Conservation (phyloP, 2,329 filamentous ascomycete genomes). For the Diaporthe vaccinii region DNA sequence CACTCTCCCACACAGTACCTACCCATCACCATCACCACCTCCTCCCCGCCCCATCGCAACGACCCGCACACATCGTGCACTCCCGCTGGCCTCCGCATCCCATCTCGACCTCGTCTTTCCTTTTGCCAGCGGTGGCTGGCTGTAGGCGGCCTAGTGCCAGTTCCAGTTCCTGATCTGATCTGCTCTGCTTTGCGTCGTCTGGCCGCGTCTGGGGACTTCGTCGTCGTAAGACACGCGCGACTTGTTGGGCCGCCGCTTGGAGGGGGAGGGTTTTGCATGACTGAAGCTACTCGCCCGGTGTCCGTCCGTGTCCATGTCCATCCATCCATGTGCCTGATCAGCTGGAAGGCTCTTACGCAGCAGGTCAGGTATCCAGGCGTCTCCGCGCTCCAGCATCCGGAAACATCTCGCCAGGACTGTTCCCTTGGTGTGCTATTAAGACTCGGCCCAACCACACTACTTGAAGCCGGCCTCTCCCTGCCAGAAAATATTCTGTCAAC, state of each 20-base stretch:
- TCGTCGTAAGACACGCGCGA: slow-evolving; percentile 31
- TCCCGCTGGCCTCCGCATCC: slow-evolving; percentile 17
- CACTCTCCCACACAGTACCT: background rate
- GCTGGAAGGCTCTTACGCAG: slow-evolving; percentile 34
- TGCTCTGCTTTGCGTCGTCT: slow-evolving; percentile 1
- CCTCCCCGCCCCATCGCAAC: slow-evolving; percentile 4
- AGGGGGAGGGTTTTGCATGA: slow-evolving; percentile 36
- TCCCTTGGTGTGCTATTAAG: slow-evolving; percentile 35
- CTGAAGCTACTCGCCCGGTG: slow-evolving; percentile 33
- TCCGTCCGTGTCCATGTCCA: slow-evolving; percentile 36
- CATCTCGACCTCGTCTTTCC: slow-evolving; percentile 31
- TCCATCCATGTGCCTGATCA: slow-evolving; percentile 39
- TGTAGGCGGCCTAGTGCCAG: slow-evolving; percentile 26
- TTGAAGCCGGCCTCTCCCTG: slow-evolving; percentile 42
- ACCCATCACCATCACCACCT: slow-evolving; percentile 21
- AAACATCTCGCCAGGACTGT: slow-evolving; percentile 38
- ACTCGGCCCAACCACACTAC: slow-evolving; percentile 40
- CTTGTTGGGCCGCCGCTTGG: slow-evolving; percentile 37
- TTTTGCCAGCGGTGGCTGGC: slow-evolving; percentile 24
- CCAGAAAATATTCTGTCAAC: slow-evolving; percentile 38
- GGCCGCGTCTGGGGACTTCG: slow-evolving; percentile 12
- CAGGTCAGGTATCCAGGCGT: slow-evolving; percentile 39
- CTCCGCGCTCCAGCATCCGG: slow-evolving; percentile 36
- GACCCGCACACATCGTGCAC: slow-evolving; percentile 29
- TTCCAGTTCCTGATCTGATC: slow-evolving; percentile 4